Percentiles rank a stretch among this genome's conserved stretches.
phyloP scores from a whole-genome alignment of 805 yeast species.

The Candida parachauliodes region DNA sequence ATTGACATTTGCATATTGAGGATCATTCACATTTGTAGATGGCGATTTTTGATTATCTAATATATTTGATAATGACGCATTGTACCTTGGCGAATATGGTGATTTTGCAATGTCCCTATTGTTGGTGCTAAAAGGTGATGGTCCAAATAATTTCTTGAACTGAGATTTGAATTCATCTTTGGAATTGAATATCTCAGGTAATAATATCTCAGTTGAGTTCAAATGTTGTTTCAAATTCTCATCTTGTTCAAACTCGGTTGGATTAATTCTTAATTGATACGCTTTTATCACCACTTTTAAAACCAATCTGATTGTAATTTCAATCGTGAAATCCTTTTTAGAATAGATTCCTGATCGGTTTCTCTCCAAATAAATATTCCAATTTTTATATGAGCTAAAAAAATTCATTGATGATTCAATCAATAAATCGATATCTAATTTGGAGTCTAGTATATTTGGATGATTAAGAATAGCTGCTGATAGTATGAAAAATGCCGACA shows the following conservation, averaged over 20 bases:
- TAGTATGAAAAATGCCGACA: slow-evolving; percentile 28
- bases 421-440: slow-evolving; percentile 27
- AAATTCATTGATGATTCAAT: slow-evolving; percentile 16
- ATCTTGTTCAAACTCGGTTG: slow-evolving; percentile 13
- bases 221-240: slow-evolving; percentile 16
- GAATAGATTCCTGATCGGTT: not conserved
- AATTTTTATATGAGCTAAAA: slow-evolving; percentile 4
- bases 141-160: slow-evolving; percentile 10
- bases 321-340: slow-evolving; percentile 8
- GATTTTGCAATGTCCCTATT: not conserved
- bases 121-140: slow-evolving; percentile 9
- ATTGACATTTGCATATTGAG: not conserved
- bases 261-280: slow-evolving; percentile 15
- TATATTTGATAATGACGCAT: slow-evolving; percentile 22
- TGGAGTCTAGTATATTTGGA: slow-evolving; percentile 24
- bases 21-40: not conserved
- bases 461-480: slow-evolving; percentile 28
- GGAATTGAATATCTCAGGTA: slow-evolving; percentile 16
- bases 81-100: slow-evolving; percentile 17
- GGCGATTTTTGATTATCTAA: slow-evolving; percentile 12
- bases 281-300: slow-evolving; percentile 18
- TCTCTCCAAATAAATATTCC: not conserved
- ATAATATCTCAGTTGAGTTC: slow-evolving; percentile 13
- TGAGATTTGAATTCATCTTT: slow-evolving; percentile 7
- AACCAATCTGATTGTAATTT: slow-evolving; percentile 16